These are phyloP conservation scores for Bolboschoenus planiculmis DNA, from an alignment of 176 grass and related monocot species.

Conservation along the genomic window DNA sequence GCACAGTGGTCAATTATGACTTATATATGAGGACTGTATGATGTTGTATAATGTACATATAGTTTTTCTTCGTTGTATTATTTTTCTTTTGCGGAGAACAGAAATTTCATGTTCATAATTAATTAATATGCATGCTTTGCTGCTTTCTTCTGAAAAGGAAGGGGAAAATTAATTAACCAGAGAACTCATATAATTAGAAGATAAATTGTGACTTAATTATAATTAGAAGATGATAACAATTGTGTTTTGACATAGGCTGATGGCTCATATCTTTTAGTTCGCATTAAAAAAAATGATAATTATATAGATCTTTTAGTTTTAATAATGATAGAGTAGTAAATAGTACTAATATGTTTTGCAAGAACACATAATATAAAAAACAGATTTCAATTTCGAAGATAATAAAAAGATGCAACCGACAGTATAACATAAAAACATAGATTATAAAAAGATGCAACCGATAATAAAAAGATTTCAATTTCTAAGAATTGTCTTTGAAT, in stretches of 20 bases:
- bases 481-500: too few species aligned
- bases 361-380: not conserved
- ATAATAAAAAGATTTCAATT: too few species aligned
- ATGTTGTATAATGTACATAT: not conserved
- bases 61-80: not conserved
- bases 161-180: not conserved
- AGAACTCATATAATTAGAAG: too few species aligned
- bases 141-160: not conserved
- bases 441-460: too few species aligned
- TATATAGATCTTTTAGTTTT: too few species aligned
- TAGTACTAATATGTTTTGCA: too few species aligned
- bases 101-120: slow-evolving; percentile 3
- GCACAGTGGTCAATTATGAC: not conserved
- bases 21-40: not conserved
- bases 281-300: not conserved
- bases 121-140: not conserved
- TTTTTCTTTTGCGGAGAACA: not conserved
- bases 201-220: not conserved
- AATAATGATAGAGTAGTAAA: too few species aligned
- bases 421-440: too few species aligned
- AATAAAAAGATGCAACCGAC: too few species aligned
- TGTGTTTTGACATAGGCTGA: not conserved
- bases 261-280: not conserved
- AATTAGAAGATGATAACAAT: not conserved
- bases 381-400: too few species aligned